phyloP scores from a whole-genome alignment of 140 eudicot species.

The Erigeron philadelphicus region DNA sequence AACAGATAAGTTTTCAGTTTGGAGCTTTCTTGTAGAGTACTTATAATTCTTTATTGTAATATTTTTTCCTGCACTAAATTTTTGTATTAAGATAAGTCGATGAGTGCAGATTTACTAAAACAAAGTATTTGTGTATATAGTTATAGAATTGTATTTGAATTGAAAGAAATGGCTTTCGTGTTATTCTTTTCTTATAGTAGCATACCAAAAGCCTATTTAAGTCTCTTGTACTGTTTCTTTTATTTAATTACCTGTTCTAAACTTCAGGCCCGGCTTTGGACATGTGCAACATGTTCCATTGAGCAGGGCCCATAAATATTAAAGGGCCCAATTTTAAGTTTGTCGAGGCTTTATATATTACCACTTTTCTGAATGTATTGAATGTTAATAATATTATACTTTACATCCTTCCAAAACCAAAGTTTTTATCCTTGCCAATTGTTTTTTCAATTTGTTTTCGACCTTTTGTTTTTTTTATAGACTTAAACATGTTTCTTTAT shows the following conservation, averaged over 20 bases:
- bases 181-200: constrained; percentile 12
- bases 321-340: too few species aligned
- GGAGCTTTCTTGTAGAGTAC: constrained; percentile 27
- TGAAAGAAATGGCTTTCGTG: constrained; percentile 26
- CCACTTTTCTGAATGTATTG: too few species aligned
- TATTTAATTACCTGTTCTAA: neutral
- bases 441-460: too few species aligned
- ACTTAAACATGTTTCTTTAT: too few species aligned
- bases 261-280: too few species aligned
- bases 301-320: too few species aligned
- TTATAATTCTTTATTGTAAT: constrained; percentile 24
- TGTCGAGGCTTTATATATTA: too few species aligned
- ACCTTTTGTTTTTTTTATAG: too few species aligned
- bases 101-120: constrained; percentile 40
- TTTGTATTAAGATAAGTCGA: constrained; percentile 28
- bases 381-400: too few species aligned
- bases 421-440: too few species aligned
- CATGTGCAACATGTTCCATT: too few species aligned
- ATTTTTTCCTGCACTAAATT: constrained; percentile 30
- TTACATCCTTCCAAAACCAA: too few species aligned
- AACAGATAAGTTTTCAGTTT: constrained; percentile 27
- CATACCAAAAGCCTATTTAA: neutral
- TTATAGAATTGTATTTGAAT: constrained; percentile 38
- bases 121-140: constrained; percentile 53
- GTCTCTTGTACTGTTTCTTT: neutral